Percentiles rank a stretch among this genome's conserved stretches.
Evolutionary conservation across 2,329 filamentous ascomycete genomes (phyloP).

Genomic region (Blastomyces emzantsi): DNA sequence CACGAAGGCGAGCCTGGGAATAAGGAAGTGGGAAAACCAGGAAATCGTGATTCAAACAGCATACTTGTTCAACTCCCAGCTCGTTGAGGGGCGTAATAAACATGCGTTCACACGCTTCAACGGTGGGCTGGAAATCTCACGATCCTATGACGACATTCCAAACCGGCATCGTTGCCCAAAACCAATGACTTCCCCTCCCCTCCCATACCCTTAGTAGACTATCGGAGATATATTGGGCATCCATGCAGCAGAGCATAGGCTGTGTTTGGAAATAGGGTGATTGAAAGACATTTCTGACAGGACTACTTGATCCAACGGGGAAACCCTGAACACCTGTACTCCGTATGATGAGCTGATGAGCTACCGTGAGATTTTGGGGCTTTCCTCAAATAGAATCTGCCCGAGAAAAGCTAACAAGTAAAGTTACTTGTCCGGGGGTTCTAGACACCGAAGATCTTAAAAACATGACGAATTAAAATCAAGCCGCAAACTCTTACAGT

Average conservation of each 20-base stretch:
- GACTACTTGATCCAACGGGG: background rate
- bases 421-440: too few species aligned
- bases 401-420: background rate
- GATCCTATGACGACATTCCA: background rate
- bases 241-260: conserved; percentile 1
- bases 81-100: background rate
- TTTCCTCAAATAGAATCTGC: background rate
- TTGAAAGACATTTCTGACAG: background rate
- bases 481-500: background rate
- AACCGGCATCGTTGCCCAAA: background rate
- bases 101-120: background rate
- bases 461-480: background rate
- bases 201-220: too few species aligned
- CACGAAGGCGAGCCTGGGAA: too few species aligned
- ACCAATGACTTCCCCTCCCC: background rate
- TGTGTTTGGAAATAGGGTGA: background rate
- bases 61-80: background rate
- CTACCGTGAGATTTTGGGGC: too few species aligned
- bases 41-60: background rate
- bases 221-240: background rate
- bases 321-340: background rate
- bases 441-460: background rate
- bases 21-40: too few species aligned
- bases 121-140: background rate
- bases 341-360: too few species aligned